Evolutionary conservation across 495 filamentous ascomycete genomes (phyloP), one percentile per base, ranked within the genome.

Genomic region (Evansstolkia leycettana): DNA sequence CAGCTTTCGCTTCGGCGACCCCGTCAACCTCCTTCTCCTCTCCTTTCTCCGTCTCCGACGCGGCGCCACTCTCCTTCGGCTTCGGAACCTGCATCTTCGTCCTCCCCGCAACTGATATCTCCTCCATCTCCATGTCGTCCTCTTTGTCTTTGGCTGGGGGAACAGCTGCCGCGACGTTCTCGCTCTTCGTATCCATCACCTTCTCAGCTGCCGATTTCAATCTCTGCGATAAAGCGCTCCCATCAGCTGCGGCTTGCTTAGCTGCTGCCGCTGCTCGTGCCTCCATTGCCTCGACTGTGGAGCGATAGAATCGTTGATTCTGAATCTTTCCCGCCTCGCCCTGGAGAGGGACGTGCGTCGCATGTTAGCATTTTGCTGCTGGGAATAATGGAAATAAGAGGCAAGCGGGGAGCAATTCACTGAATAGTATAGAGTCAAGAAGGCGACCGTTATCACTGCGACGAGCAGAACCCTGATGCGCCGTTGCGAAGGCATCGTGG

Each of bases 401-500:
- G 27, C 6, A 12, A 14, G 28, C 9, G 10, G 38, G 14, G 8
- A 31, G 7, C 1, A 16, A 44, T 48, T 25, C 56, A 74, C 70
- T 45, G 75, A 75, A 45, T 77, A 69, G 55, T 83, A 83, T 29
- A 83, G 61, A 14, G 73, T 60, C 37, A 70, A 57, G 36, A 81
- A 56, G 26, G 82, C 48, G 30, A 65, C 55, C 37, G 69, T 62
- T 37, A 84, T 45, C 33, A 76, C 56, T 19, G 71, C 52, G 51
- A 82, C 60, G 33, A 65, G 61, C 17, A 81, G 51, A 25, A 75
- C 54, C 36, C 74, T 75, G 28, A 83, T 40, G 36, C 82, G 75
- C 38, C 84, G 72, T 46, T 69, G 68, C 1, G 82, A 83, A 47
- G 76, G 73, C 84, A 92, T 88, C 28, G 31, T 65, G 55, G n/a